These are phyloP conservation scores for Babesia divergens DNA, from an alignment of 169 alveolate species.

Conservation along the genomic window DNA sequence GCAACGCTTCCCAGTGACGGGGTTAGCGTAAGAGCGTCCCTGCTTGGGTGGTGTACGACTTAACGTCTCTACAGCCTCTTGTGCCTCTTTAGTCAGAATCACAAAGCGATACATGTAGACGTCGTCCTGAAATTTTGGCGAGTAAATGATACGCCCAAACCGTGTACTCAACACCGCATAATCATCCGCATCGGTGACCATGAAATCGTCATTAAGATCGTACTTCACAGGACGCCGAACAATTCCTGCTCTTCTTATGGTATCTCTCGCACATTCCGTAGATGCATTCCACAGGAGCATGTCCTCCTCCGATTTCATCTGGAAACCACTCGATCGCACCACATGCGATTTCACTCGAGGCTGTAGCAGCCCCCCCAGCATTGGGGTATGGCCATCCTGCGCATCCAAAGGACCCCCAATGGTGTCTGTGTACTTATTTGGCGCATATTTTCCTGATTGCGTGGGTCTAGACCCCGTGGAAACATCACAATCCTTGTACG, in stretches of 20 bases:
- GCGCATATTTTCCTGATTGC: not conserved
- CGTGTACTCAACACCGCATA: slow-evolving; percentile 45
- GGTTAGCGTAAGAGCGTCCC: not conserved
- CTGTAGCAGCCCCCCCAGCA: not conserved
- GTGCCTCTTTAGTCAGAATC: slow-evolving; percentile 53
- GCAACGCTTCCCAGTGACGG: slow-evolving; percentile 38
- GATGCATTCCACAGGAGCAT: slow-evolving; percentile 32
- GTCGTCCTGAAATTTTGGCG: slow-evolving; percentile 62
- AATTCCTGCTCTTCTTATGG: slow-evolving; percentile 14
- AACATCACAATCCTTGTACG: not conserved
- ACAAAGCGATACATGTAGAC: slow-evolving; percentile 58
- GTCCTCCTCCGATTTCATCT: not conserved
- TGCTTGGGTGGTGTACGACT: slow-evolving; percentile 16
- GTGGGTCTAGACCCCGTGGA: not conserved
- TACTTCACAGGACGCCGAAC: slow-evolving; percentile 19
- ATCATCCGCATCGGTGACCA: slow-evolving; percentile 65
- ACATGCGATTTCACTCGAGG: too few species aligned
- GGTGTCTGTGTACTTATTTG: not conserved
- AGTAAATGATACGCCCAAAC: slow-evolving; percentile 56
- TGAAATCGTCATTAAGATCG: slow-evolving; percentile 61
- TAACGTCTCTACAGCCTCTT: slow-evolving; percentile 57
- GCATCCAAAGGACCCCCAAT: not conserved
- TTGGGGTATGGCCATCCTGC: not conserved
- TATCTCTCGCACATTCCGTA: slow-evolving; percentile 42
- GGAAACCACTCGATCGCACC: too few species aligned